These are phyloP conservation scores for Saccharomyces pastorianus DNA, from an alignment of 1,139 yeast genomes.

Conservation along the genomic window DNA sequence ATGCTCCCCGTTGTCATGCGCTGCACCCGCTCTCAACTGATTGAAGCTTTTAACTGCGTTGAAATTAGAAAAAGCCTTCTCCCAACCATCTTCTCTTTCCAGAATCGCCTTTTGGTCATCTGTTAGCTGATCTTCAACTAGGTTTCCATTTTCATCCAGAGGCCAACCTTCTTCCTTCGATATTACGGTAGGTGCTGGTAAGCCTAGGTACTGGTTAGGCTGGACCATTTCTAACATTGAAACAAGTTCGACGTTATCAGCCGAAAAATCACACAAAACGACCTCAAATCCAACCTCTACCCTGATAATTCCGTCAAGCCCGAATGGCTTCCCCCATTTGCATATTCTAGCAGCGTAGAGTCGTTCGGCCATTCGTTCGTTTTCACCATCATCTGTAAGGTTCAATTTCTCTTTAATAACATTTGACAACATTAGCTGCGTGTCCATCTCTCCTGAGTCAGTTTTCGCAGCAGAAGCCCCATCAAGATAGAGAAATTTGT, in stretches of 20 bases:
- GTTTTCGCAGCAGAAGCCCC: conserved; percentile 55
- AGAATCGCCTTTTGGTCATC: conserved; percentile 16
- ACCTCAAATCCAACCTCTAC: conserved; percentile 51
- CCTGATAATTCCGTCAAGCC: conserved; percentile 45
- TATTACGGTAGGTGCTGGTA: conserved; percentile 31
- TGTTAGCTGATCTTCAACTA: conserved; percentile 19
- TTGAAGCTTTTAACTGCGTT: conserved; percentile 36
- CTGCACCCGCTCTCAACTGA: conserved; percentile 37
- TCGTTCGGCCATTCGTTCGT: conserved; percentile 35
- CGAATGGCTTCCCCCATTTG: conserved; percentile 43
- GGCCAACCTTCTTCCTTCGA: conserved; percentile 27
- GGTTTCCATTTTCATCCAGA: conserved; percentile 14
- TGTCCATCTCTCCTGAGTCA: conserved; percentile 48
- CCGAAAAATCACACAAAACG: conserved; percentile 44
- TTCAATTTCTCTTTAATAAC: conserved; percentile 14
- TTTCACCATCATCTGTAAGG: conserved; percentile 22
- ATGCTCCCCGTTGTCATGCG: conserved; percentile 39
- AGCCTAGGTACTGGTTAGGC: conserved; percentile 33
- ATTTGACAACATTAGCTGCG: conserved; percentile 39
- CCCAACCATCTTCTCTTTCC: conserved; percentile 23
- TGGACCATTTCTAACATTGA: conserved; percentile 37
- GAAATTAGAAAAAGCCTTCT: conserved; percentile 22
- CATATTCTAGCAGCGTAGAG: conserved; percentile 42
- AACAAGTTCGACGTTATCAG: conserved; percentile 37
- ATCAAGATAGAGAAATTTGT: conserved; percentile 41